Evolutionary conservation across 2,329 filamentous ascomycete species (phyloP).

Genomic region (Calonectria pseudoreteaudii): DNA sequence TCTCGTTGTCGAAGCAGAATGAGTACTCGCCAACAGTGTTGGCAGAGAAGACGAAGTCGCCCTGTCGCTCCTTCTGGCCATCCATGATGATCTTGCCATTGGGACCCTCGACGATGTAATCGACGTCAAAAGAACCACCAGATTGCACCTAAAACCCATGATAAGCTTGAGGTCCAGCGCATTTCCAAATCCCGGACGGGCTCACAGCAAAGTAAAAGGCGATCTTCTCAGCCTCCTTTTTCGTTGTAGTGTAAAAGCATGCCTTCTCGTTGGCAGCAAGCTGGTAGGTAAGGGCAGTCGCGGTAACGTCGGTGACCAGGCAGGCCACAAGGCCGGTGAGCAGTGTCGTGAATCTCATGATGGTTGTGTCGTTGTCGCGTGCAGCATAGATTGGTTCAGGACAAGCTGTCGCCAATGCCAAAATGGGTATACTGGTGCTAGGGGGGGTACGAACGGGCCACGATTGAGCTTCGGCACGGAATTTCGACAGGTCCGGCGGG

Average conservation of each 20-base stretch:
- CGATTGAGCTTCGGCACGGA: conserved; percentile 45
- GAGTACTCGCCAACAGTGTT: conserved; percentile 89
- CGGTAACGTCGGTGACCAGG: conserved; percentile 77
- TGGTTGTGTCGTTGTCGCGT: conserved; percentile 46
- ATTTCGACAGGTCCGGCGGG: conserved; percentile 40
- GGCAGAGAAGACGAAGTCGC: conserved; percentile 97
- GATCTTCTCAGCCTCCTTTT: conserved; percentile 85
- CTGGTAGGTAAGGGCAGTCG: conserved; percentile 95
- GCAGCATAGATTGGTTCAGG: conserved; percentile 39
- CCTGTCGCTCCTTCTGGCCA: conserved; percentile 91
- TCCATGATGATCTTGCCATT: conserved; percentile 84
- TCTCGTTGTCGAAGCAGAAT: conserved; percentile 99
- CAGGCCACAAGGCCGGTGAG: conserved; percentile 78
- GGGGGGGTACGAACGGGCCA: conserved; percentile 40
- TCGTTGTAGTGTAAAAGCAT: conserved; percentile 90
- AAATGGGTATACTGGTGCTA: conserved; percentile 32
- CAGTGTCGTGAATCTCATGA: conserved; percentile 75
- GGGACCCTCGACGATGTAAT: conserved; percentile 89
- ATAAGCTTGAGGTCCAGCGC: conserved; percentile 23
- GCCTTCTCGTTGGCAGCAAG: conserved; percentile 91
- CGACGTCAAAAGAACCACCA: conserved; percentile 96
- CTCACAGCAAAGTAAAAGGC: conserved; percentile 98
- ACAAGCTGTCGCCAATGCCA: conserved; percentile 45
- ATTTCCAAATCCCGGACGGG: conserved; percentile 30
- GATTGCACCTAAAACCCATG: conserved; percentile 84